These are phyloP conservation scores for Globisporangium solare DNA, from an alignment of 352 stramenopile species.

Conservation along the genomic window DNA sequence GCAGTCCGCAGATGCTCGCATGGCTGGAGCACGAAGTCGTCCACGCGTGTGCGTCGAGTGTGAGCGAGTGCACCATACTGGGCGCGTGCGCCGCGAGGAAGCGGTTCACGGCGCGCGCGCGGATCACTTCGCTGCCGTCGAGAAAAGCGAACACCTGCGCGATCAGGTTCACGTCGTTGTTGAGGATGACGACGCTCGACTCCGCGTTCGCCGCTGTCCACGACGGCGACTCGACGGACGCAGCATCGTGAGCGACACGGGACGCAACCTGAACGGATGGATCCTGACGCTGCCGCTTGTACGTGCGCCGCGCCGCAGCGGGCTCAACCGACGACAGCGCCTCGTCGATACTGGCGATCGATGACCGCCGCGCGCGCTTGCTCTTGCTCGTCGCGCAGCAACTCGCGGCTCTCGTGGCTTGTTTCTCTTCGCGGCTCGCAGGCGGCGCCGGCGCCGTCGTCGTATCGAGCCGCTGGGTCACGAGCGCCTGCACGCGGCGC, in stretches of 20 bases:
- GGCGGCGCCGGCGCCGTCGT: not conserved
- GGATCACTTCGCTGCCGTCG: slow-evolving; percentile 41
- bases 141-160: slow-evolving; percentile 53
- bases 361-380: too few species aligned
- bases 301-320: too few species aligned
- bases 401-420: not conserved
- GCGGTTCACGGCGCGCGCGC: slow-evolving; percentile 37
- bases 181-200: slow-evolving; percentile 24
- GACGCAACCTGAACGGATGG: too few species aligned
- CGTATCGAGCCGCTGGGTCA: slow-evolving; percentile 31
- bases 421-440: too few species aligned
- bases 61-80: slow-evolving; percentile 38
- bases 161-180: slow-evolving; percentile 54
- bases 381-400: not conserved
- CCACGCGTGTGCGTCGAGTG: slow-evolving; percentile 26
- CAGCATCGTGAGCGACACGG: too few species aligned
- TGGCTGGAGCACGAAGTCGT: slow-evolving; percentile 5
- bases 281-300: too few species aligned
- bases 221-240: not conserved
- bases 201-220: too few species aligned
- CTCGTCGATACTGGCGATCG: too few species aligned
- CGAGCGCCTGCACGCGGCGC: slow-evolving; percentile 65
- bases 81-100: slow-evolving; percentile 46
- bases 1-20: slow-evolving; percentile 17
- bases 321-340: too few species aligned